A percentile compares a stretch with the other conserved stretches of the same genome.
phyloP scores from a whole-genome alignment of 1,284 basidiomycete species.

The Salmacisia buchloeana region DNA sequence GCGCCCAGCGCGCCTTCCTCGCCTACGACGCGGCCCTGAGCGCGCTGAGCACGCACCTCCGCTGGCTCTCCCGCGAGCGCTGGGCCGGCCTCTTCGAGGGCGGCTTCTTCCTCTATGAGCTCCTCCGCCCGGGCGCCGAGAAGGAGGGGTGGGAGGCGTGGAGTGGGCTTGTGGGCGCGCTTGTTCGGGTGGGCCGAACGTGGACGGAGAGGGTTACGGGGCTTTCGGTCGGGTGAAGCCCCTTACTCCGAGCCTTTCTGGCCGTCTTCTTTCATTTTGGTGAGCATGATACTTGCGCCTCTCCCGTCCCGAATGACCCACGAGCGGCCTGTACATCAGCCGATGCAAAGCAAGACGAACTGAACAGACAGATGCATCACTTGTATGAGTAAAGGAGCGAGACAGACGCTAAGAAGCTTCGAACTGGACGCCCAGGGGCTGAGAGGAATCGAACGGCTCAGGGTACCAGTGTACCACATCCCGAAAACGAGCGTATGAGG shows the following conservation, averaged over 20 bases:
- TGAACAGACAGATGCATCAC: too few species aligned
- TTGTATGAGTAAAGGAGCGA: too few species aligned
- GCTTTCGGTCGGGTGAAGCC: neutral
- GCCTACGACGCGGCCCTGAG: neutral
- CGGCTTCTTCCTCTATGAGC: slow-evolving; percentile 1
- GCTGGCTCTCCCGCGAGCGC: slow-evolving; percentile 1
- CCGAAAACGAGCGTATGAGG: neutral
- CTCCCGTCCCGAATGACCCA: too few species aligned
- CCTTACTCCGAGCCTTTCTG: neutral
- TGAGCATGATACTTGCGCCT: too few species aligned
- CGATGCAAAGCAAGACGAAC: too few species aligned
- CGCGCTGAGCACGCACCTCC: neutral
- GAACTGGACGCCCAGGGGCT: too few species aligned
- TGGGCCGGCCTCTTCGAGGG: neutral
- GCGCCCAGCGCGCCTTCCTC: neutral
- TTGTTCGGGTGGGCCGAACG: neutral
- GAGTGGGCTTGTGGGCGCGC: neutral
- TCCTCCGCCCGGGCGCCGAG: neutral
- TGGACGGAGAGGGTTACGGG: neutral
- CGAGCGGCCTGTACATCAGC: too few species aligned
- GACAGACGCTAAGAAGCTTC: too few species aligned
- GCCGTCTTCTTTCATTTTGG: too few species aligned
- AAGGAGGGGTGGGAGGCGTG: slow-evolving; percentile 6
- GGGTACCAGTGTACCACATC: neutral
- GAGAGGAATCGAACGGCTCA: too few species aligned